These are phyloP conservation scores for Ilyonectria destructans DNA, from an alignment of 2,329 filamentous ascomycete genomes.

Conservation along the genomic window DNA sequence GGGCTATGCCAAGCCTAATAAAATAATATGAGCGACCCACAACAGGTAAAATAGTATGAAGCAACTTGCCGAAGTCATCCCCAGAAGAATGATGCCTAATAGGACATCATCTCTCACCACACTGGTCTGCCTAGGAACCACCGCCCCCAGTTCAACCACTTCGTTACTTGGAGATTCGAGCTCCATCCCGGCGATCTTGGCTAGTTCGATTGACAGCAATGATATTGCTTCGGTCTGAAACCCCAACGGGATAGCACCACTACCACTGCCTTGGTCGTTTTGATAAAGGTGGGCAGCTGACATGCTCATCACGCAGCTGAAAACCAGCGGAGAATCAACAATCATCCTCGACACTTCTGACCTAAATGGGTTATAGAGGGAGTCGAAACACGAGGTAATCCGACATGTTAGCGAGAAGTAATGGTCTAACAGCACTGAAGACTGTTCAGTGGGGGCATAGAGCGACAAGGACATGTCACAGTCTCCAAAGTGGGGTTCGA, in stretches of 20 bases:
- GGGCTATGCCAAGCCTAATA: constrained; percentile 35
- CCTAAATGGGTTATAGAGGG: constrained; percentile 33
- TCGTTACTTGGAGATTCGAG: not conserved
- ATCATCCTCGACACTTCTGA: constrained; percentile 35
- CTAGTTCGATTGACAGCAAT: constrained; percentile 10
- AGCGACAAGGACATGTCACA: not conserved
- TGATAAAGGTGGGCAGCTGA: constrained; percentile 39
- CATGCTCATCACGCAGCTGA: constrained; percentile 35
- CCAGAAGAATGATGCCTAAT: constrained; percentile 31
- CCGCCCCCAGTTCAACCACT: not conserved
- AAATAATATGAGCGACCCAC: too few species aligned
- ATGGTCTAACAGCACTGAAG: constrained; percentile 26
- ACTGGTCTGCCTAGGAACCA: not conserved
- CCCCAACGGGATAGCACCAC: not conserved
- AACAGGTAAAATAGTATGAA: rapidly evolving
- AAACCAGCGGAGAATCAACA: constrained; percentile 21
- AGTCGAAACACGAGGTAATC: constrained; percentile 36
- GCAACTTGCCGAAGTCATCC: constrained; percentile 38
- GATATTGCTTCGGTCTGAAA: constrained; percentile 41
- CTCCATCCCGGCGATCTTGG: not conserved
- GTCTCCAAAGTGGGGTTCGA: not conserved
- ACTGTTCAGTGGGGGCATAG: constrained; percentile 10
- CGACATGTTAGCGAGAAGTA: constrained; percentile 36
- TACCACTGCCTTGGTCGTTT: not conserved
- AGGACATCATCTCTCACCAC: constrained; percentile 32